Base-by-base conservation (phyloP, 2,329 filamentous ascomycete genomes). In the Aquanectria penicillioides region DNA sequence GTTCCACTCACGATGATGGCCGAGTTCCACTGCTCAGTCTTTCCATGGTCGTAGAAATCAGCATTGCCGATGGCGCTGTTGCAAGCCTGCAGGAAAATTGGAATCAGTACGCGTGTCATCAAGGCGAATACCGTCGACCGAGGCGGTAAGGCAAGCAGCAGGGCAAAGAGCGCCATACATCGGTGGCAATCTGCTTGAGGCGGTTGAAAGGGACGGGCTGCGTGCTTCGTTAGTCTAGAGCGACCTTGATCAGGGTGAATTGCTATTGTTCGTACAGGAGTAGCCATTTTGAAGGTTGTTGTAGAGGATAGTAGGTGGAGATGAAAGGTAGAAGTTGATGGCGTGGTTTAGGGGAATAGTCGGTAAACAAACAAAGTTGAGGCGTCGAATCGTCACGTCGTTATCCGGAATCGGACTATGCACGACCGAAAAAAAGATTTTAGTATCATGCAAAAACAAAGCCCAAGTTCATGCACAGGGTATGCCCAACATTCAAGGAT, bases 1-100 rank as follows among this genome's bases (percentile, higher is more conserved):
- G 53, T 56, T 68, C 53, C 52, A 64, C 69, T 60, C 85, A 97
- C 93, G 77, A 98, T 97, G 77, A 99, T 98, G 66, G 84, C 82
- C 28, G 90, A 90, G 82, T 98, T 98, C 94, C 94, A 98, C 69
- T 87, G 81, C 74, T 90, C 87, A 29, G 94, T 96, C 74, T 90
- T 89, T 54, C 88, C 79, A 78, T 98, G 95, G 66, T 97, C 91
- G 81, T 99, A 99, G 78, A 85, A 89, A 62, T 92, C 88, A 59
- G 88, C 88, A 63, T 79, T 84, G 62, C 88, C 87, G 70, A 98
- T 86, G 59, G 92, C 90, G 67, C 83, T 84, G 73, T 91, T 88
- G 83, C 94, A 97, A 68, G 93, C 94, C 93, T 97, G 55, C 40
- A 34, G 31, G 29, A 38, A 40, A 62, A 41, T 31, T 26, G 29